Conservation (phyloP, 2,329 filamentous ascomycete genomes). For the Tympanopsis confertula region DNA sequence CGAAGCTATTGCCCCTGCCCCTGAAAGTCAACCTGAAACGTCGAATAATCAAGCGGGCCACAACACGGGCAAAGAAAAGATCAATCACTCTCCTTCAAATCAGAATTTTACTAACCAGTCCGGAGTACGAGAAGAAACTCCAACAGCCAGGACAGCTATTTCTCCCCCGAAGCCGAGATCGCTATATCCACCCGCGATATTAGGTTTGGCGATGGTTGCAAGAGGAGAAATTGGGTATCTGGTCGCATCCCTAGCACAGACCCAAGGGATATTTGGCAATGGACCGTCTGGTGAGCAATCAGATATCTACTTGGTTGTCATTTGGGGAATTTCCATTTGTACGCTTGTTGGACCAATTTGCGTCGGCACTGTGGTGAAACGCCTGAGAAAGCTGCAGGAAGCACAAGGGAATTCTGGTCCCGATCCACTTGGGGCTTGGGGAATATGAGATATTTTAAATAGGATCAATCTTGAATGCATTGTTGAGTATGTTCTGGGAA, state of each 20-base stretch:
- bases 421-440: not conserved
- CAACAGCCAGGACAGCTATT: constrained; percentile 5
- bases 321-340: constrained; percentile 43
- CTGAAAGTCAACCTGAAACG: not conserved
- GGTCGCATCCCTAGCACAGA: constrained; percentile 58
- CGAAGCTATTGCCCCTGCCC: not conserved
- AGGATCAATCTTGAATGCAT: no score
- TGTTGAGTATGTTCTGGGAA: no score
- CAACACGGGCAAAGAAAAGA: no score
- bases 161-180: constrained; percentile 38
- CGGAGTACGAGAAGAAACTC: no score
- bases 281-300: constrained; percentile 10
- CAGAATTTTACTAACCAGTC: no score
- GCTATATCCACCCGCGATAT: constrained; percentile 53
- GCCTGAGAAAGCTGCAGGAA: constrained; percentile 22
- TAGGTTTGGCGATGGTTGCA: constrained; percentile 60
- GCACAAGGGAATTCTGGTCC: not conserved
- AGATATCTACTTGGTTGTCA: constrained; percentile 37
- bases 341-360: constrained; percentile 37
- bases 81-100: no score
- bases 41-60: no score
- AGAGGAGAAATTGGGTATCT: constrained; percentile 73
- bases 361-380: constrained; percentile 31
- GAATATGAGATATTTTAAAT: no score
- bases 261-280: constrained; percentile 25